Percentiles rank a stretch among this genome's conserved stretches.
Conservation (phyloP, 208 protist genomes). For the Leishmania braziliensis region DNA sequence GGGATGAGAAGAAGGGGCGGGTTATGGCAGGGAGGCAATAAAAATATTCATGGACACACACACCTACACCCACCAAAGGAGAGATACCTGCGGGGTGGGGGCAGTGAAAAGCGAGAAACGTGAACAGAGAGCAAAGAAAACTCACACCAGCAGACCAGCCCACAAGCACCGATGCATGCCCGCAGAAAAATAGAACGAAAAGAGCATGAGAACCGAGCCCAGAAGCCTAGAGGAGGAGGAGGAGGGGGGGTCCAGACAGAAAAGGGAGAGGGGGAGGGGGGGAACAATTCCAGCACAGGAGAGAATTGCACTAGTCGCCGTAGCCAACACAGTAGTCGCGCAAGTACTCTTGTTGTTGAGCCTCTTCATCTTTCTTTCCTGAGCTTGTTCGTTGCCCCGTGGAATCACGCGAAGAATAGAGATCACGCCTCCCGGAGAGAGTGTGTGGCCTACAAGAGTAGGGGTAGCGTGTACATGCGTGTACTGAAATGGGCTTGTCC, state of each 20-base stretch:
- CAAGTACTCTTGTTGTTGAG: background rate
- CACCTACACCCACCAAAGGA: background rate
- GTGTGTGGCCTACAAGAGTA: background rate
- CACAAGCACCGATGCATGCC: background rate
- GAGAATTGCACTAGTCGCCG: background rate
- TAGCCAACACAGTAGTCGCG: background rate
- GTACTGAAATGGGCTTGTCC: background rate
- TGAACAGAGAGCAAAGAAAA: background rate
- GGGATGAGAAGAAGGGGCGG: background rate
- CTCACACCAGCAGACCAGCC: background rate
- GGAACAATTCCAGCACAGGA: background rate
- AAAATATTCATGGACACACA: background rate
- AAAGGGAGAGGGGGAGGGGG: background rate
- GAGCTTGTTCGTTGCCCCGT: background rate
- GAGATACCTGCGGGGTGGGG: background rate
- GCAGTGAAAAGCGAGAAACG: background rate
- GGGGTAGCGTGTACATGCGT: background rate
- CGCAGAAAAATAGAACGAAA: background rate
- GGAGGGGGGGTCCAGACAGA: background rate
- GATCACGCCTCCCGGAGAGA: background rate
- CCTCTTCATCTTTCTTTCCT: background rate
- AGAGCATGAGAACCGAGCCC: background rate
- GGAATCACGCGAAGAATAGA: background rate
- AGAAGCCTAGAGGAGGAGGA: background rate
- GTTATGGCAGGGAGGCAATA: background rate